Evolutionary conservation across 148 eudicot species (phyloP).

Genomic region (Chenopodium quinoa): DNA sequence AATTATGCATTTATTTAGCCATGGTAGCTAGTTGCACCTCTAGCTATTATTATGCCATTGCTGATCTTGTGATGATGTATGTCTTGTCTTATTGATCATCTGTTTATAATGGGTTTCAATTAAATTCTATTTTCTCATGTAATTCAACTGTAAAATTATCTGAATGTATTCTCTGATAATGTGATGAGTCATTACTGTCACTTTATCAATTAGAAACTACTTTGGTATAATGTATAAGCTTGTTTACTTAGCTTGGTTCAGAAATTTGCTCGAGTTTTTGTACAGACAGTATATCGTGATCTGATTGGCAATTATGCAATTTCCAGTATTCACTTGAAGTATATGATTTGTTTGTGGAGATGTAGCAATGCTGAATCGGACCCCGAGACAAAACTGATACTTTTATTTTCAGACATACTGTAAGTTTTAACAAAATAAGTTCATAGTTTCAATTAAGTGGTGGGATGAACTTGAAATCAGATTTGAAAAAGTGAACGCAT

Average conservation of each 20-base stretch:
- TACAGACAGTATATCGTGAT: no score
- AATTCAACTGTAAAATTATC: not conserved
- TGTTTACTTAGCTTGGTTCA: not conserved
- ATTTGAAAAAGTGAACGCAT: no score
- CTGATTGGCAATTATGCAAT: not conserved
- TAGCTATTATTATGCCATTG: not conserved
- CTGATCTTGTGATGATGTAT: not conserved
- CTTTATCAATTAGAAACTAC: not conserved
- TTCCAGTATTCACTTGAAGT: not conserved
- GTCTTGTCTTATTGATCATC: not conserved
- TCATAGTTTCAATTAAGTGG: no score
- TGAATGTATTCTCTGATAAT: not conserved
- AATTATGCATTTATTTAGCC: not conserved
- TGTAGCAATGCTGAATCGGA: not conserved
- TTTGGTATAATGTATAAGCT: not conserved
- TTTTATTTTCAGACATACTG: no score
- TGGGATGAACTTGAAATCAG: no score
- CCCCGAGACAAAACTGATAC: no score
- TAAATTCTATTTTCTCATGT: no score
- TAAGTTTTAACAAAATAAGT: no score
- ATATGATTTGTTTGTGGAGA: not conserved
- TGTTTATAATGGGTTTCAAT: not conserved
- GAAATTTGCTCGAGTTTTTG: not conserved
- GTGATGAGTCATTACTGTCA: not conserved
- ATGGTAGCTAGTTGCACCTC: not conserved